Conservation (phyloP, 2,329 filamentous ascomycete species). For the Calonectria crousiana region DNA sequence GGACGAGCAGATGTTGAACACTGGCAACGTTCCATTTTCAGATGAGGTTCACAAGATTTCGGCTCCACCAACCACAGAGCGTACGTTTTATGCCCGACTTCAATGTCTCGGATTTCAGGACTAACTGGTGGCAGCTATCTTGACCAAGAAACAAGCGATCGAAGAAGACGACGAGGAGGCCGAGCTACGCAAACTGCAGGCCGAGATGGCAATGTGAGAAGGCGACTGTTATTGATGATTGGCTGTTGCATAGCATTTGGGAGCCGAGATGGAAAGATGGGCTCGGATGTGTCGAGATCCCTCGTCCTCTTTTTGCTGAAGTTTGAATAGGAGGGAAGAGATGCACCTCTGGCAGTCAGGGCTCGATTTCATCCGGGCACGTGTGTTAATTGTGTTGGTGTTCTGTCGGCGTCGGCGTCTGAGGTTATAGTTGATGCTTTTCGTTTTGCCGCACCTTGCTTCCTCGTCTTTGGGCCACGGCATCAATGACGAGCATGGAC, state of each 20-base stretch:
- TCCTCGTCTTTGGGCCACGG: constrained; percentile 31
- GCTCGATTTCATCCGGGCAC: constrained; percentile 30
- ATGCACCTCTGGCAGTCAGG: constrained; percentile 26
- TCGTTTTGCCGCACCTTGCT: constrained; percentile 32
- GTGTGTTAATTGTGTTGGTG: constrained; percentile 40
- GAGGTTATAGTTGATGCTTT: constrained; percentile 41
- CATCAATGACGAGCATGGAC: constrained; percentile 23
- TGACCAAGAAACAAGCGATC: constrained; percentile 55
- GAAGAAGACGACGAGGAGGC: constrained; percentile 97
- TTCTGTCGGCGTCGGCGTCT: constrained; percentile 51
- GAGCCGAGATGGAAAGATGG: constrained; percentile 31
- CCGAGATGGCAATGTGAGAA: constrained; percentile 93
- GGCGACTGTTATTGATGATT: constrained; percentile 19
- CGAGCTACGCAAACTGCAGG: constrained; percentile 91
- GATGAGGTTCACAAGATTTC: constrained; percentile 85
- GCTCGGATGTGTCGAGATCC: neutral
- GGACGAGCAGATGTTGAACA: constrained; percentile 93
- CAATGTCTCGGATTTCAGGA: neutral
- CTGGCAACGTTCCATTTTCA: constrained; percentile 84
- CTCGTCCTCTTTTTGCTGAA: constrained; percentile 19
- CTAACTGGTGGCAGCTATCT: constrained; percentile 46
- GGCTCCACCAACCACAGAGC: constrained; percentile 77
- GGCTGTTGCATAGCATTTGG: constrained; percentile 42
- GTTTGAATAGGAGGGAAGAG: constrained; percentile 32
- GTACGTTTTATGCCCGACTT: constrained; percentile 66